Conservation (phyloP, 1,284 basidiomycete species). For the Coniferiporia sulphurascens region DNA sequence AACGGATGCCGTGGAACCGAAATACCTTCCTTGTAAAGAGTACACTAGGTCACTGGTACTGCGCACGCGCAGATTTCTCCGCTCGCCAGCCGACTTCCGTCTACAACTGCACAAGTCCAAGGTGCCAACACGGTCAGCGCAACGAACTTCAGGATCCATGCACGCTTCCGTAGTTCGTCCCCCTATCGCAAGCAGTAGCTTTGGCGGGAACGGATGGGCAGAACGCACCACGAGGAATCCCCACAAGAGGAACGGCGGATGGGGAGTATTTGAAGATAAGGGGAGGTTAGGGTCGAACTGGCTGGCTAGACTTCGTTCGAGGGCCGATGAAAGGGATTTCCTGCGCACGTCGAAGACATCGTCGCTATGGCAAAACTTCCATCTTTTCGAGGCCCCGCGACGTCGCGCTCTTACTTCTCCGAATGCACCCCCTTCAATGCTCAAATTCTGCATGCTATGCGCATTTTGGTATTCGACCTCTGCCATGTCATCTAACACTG, state of each 20-base stretch:
- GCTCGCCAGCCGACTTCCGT: background rate
- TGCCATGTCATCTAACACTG: conserved; percentile 85
- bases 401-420: conserved; percentile 15
- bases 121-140: background rate
- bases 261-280: conserved; percentile 14
- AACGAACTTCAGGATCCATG: background rate
- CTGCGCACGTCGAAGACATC: conserved; percentile 10
- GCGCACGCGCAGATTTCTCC: background rate
- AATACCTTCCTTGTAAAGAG: background rate
- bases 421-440: conserved; percentile 20
- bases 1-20: background rate
- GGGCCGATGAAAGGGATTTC: background rate
- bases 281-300: conserved; percentile 15
- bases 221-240: background rate
- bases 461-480: conserved; percentile 80
- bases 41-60: background rate
- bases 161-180: background rate
- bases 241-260: conserved; percentile 4
- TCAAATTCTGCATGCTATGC: conserved; percentile 51
- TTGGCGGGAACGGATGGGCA: conserved; percentile 1
- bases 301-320: conserved; percentile 13
- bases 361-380: conserved; percentile 17
- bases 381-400: conserved; percentile 16
- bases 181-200: background rate
- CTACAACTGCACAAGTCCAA: background rate